Base-by-base conservation (phyloP, 2,329 filamentous ascomycete species). In the Aspergillus costaricaensis region DNA sequence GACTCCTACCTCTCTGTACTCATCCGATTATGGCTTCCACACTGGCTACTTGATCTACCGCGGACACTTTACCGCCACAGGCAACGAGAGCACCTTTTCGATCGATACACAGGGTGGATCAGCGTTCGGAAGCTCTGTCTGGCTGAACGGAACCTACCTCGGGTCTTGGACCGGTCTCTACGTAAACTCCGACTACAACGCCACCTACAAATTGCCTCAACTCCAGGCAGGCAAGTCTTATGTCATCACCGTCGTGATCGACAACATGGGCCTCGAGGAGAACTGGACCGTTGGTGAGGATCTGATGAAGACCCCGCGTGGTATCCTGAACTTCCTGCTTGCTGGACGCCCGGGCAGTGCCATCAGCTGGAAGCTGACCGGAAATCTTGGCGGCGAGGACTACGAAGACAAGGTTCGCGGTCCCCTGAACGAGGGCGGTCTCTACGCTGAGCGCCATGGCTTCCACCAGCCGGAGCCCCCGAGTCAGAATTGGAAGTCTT, bases 11-110 rank as follows among this genome's bases (percentile, higher is more conserved):
- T 87, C 85, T 0, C 82, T 93, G 0, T 91, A 89, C 68, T 82
- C 82, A 0, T 85, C 85, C 15, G 90, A 93, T 73, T 93, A 93
- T 68, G 90, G 90, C 23, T 93, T 87, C 74, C 82, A 91, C 71
- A 82, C 86, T 0, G 90, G 90, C 3, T 85, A 84, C 1, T 79
- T 92, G 0, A 67, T 93, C 51, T 93, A 85, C 78, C 85, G 90
- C 1, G 90, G 89, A 0, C 81, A 86, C 65, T 93, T 94, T 71
- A 82, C 78, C 0, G 85, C 89, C 4, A 82, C 79, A 1, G 88
- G 88, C 15, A 76, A 80, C 1, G 88, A 91, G 64, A 78, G 79
- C 0, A 77, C 76, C 0, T 76, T 93, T 49, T 82, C 76, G 61
- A 70, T 90, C 17, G 78, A 78, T 47, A 88, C 88, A 0, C 84